Evolutionary conservation across 495 filamentous ascomycete species (phyloP).

Genomic region (Delitschia confertaspora): DNA sequence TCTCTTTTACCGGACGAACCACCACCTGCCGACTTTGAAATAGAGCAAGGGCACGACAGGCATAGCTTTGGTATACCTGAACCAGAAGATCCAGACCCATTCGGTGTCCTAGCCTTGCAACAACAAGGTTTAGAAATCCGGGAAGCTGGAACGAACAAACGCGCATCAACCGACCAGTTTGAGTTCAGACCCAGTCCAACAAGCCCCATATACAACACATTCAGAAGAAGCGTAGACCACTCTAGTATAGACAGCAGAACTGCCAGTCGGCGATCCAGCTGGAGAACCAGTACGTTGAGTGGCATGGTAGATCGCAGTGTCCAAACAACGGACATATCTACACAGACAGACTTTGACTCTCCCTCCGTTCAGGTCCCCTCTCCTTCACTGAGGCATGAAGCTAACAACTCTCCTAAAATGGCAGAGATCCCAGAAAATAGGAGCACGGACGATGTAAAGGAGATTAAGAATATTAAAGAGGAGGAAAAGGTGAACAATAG

Average conservation of each 20-base stretch:
- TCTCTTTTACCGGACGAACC: conserved; percentile 48
- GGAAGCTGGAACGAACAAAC: conserved; percentile 64
- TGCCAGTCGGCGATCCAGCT: conserved; percentile 30
- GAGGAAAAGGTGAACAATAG: conserved; percentile 2
- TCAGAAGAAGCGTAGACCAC: conserved; percentile 40
- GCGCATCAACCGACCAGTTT: conserved; percentile 66
- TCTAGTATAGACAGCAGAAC: conserved; percentile 51
- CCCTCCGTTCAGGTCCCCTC: conserved; percentile 8
- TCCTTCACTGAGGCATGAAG: conserved; percentile 5
- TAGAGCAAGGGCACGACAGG: conserved; percentile 38
- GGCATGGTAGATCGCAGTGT: conserved; percentile 7
- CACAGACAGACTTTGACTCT: conserved; percentile 31
- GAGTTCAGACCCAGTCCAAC: conserved; percentile 67
- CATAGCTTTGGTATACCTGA: conserved; percentile 73
- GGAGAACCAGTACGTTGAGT: conserved; percentile 34
- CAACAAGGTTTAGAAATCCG: conserved; percentile 76
- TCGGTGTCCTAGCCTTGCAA: conserved; percentile 76
- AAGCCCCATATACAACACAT: conserved; percentile 66
- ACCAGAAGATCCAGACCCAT: conserved; percentile 74
- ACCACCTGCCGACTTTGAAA: conserved; percentile 63
- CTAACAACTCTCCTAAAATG: conserved; percentile 26
- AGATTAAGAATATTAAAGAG: no score
- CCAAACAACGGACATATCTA: conserved; percentile 27
- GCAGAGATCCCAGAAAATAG: conserved; percentile 28
- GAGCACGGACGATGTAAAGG: conserved; percentile 17